Conservation (phyloP, 2,329 filamentous ascomycete species). For the Colletotrichum camelliae region DNA sequence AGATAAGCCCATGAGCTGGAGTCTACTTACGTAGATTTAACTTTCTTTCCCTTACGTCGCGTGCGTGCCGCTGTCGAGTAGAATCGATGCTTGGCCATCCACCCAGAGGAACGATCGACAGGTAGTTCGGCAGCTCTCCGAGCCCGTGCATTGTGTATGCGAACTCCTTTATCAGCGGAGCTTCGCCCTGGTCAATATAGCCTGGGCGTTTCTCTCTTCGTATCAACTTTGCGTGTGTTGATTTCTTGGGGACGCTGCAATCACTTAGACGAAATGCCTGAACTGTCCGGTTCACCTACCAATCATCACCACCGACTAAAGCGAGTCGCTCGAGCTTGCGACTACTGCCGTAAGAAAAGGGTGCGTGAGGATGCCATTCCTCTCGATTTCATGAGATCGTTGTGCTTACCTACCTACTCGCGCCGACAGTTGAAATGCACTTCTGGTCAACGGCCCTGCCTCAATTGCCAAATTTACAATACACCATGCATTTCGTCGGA, state of each 20-base stretch:
- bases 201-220: not conserved
- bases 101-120: not conserved
- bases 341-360: not conserved
- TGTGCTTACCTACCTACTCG: not conserved
- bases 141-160: not conserved
- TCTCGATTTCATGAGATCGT: not conserved
- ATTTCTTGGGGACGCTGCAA: not conserved
- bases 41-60: not conserved
- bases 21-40: not conserved
- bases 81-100: not conserved
- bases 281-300: not conserved
- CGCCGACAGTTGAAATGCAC: not conserved
- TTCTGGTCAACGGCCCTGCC: not conserved
- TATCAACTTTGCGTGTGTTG: not conserved
- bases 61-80: not conserved
- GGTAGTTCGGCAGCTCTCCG: not conserved
- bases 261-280: not conserved
- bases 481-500: not conserved
- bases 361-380: not conserved
- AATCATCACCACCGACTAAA: not conserved
- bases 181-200: fast-evolving
- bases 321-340: not conserved
- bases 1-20: not conserved
- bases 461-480: not conserved
- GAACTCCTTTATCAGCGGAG: not conserved